Conservation (phyloP, 345 rosid genomes). For the Atalantia buxifolia region DNA sequence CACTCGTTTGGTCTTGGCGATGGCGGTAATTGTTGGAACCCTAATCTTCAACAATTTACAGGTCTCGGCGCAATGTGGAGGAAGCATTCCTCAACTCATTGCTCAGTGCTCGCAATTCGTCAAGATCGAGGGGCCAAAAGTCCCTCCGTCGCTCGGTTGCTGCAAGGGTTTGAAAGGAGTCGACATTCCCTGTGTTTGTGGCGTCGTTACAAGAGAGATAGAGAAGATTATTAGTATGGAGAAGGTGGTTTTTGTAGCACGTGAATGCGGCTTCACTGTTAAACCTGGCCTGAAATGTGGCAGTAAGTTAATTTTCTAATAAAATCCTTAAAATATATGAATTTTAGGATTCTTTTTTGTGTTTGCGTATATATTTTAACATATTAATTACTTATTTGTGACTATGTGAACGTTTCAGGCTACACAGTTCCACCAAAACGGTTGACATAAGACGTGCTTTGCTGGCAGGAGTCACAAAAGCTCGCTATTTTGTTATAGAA, state of each 20-base stretch:
- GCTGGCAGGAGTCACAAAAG: no score
- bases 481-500: no score
- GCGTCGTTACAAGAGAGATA: conserved; percentile 21
- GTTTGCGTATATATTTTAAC: not conserved
- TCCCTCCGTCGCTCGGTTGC: conserved; percentile 28
- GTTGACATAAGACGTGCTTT: not conserved
- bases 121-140: not conserved
- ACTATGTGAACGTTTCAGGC: not conserved
- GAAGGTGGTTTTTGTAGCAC: conserved; percentile 40
- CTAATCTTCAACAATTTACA: not conserved
- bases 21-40: not conserved
- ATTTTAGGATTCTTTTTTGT: no score
- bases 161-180: conserved; percentile 21
- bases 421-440: conserved; percentile 2
- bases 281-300: conserved; percentile 42
- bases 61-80: not conserved
- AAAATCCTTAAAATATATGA: not conserved
- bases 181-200: conserved; percentile 34
- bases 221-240: conserved; percentile 31
- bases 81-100: not conserved
- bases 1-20: not conserved
- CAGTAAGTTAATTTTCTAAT: conserved; percentile 18
- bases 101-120: not conserved
- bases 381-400: not conserved
- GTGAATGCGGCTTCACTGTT: conserved; percentile 36